Conservation (phyloP, 306 rosid species). For the Dalbergia oliveri region DNA sequence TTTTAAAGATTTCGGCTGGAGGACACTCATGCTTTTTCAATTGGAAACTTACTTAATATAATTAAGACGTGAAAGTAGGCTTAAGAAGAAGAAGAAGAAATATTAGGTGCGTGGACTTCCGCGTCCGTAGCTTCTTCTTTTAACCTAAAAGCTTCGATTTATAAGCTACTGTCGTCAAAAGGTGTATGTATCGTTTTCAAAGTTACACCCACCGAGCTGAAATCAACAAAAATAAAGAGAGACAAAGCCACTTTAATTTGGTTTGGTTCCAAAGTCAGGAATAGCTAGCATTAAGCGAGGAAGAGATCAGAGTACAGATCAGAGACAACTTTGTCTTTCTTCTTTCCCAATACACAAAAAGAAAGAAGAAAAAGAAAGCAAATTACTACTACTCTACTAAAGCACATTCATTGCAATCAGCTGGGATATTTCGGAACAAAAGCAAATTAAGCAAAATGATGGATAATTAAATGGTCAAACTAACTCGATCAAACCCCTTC, state of each 20-base stretch:
- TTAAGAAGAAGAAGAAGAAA: conserved; percentile 42
- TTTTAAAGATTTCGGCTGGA: conserved; percentile 39
- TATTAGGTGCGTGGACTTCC: conserved; percentile 79
- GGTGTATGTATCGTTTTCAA: conserved; percentile 47
- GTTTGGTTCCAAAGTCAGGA: conserved; percentile 61
- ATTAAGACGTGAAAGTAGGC: conserved; percentile 31
- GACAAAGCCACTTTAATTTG: conserved; percentile 52
- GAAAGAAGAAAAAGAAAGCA: conserved; percentile 63
- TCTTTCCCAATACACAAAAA: conserved; percentile 73
- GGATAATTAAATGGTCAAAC: conserved; percentile 16
- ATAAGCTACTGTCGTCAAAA: conserved; percentile 59
- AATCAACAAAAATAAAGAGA: conserved; percentile 50
- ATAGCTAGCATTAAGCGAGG: conserved; percentile 51
- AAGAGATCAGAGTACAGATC: conserved; percentile 53
- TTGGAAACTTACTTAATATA: conserved; percentile 13
- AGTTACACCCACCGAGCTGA: conserved; percentile 49
- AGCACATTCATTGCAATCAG: conserved; percentile 43
- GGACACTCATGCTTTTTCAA: conserved; percentile 42
- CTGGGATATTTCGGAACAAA: conserved; percentile 37
- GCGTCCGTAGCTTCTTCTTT: conserved; percentile 70
- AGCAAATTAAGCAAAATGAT: conserved; percentile 21
- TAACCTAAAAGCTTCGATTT: conserved; percentile 81
- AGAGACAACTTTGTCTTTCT: conserved; percentile 72
- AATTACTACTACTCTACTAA: conserved; percentile 9
- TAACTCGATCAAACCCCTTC: conserved; percentile 46